Evolutionary conservation across 2,329 filamentous ascomycete species (phyloP).

Genomic region (Colletotrichum simmondsii): DNA sequence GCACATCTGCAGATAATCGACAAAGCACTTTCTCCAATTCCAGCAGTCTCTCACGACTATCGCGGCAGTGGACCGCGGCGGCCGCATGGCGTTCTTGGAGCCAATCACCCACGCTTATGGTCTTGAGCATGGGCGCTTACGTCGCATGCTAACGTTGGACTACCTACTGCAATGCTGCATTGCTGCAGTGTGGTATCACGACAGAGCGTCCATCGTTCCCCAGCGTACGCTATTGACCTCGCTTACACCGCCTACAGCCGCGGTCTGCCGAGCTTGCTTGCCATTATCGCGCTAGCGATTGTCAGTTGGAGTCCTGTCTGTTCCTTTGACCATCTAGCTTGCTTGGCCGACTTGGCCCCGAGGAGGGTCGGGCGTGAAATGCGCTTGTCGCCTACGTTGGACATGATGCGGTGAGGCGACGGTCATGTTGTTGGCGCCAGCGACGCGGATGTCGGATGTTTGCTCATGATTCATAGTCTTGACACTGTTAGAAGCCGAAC

Average conservation of each 20-base stretch:
- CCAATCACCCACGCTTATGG: constrained; percentile 6
- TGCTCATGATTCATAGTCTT: neutral
- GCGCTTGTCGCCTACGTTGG: constrained; percentile 2
- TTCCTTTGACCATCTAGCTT: neutral
- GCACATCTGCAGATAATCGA: neutral
- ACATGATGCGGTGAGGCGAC: neutral
- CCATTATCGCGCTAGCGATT: neutral
- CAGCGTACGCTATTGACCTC: neutral
- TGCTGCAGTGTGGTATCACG: neutral
- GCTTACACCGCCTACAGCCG: neutral
- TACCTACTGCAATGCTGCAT: neutral
- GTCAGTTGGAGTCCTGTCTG: neutral
- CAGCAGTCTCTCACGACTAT: neutral
- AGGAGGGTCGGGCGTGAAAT: neutral
- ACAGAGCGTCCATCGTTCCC: neutral
- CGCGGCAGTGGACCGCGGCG: constrained; percentile 10
- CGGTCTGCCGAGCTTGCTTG: neutral
- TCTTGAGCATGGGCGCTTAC: constrained; percentile 8
- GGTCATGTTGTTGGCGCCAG: neutral
- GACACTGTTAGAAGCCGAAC: neutral
- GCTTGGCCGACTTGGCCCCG: neutral
- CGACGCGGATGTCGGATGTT: constrained; percentile 2
- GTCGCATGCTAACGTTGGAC: constrained; percentile 18
- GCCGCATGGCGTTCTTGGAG: neutral
- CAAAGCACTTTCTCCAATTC: neutral